phyloP scores from a whole-genome alignment of 1,284 basidiomycete genomes.

The Cutaneotrichosporon spelunceum region DNA sequence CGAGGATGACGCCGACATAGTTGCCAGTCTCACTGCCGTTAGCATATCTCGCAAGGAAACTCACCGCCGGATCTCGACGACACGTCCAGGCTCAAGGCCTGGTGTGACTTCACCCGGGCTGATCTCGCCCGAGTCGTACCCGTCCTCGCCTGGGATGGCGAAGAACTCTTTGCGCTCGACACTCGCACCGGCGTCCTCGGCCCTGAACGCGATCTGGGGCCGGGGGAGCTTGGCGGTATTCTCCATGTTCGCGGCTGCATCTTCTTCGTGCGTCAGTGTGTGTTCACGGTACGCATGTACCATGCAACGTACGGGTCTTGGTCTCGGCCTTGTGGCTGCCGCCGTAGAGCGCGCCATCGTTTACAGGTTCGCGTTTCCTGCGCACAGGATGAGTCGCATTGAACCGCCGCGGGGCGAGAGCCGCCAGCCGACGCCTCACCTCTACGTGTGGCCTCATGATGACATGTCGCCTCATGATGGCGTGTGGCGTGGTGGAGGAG shows the following conservation, averaged over 20 bases:
- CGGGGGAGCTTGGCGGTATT: background rate
- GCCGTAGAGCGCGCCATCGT: background rate
- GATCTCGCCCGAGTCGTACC: constrained; percentile 5
- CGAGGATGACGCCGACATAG: constrained; percentile 39
- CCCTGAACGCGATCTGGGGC: constrained; percentile 11
- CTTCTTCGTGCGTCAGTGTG: constrained; percentile 10
- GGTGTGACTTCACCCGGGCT: constrained; percentile 18
- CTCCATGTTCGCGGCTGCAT: constrained; percentile 18
- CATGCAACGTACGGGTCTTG: background rate
- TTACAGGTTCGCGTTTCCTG: background rate
- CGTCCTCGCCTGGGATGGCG: constrained; percentile 3
- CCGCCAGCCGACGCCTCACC: background rate
- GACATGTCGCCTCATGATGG: too few relatives aligned
- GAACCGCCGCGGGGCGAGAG: background rate
- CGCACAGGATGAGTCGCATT: background rate
- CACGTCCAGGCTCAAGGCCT: constrained; percentile 35
- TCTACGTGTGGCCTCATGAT: constrained; percentile 1
- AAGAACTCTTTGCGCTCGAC: constrained; percentile 19
- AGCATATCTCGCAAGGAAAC: constrained; percentile 4
- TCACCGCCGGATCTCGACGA: constrained; percentile 44
- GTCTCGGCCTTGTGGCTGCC: background rate
- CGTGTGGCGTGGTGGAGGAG: background rate
- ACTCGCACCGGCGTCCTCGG: constrained; percentile 9
- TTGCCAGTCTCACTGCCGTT: constrained; percentile 19
- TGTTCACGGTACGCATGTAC: constrained; percentile 10